Evolutionary conservation across 495 filamentous ascomycete genomes (phyloP).

Genomic region (Aspergillus affinis): DNA sequence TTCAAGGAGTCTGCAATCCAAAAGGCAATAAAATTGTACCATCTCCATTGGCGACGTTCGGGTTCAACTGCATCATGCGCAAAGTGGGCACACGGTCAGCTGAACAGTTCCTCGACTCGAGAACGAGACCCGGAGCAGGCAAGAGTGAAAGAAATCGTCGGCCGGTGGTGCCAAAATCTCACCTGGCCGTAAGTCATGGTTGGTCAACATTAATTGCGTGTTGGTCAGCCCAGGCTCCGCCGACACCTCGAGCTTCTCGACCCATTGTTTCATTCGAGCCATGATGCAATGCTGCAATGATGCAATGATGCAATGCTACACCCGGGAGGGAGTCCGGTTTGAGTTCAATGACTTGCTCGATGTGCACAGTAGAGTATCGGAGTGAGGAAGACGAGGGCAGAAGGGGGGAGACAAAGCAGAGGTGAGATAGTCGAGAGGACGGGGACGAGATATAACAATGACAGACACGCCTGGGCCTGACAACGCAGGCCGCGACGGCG

Average conservation of each 20-base stretch:
- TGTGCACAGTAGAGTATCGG: no score
- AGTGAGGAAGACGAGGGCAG: background rate
- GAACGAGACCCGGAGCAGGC: background rate
- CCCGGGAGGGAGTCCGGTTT: background rate
- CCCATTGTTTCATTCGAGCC: constrained; percentile 31
- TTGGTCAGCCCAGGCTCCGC: constrained; percentile 77
- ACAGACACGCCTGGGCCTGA: background rate
- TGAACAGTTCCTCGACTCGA: background rate
- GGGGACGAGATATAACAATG: background rate
- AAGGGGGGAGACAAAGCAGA: background rate
- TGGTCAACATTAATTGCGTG: constrained; percentile 86
- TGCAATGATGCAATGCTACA: background rate
- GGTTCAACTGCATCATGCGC: constrained; percentile 62
- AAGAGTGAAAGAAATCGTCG: constrained; percentile 6
- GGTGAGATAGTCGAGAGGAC: background rate
- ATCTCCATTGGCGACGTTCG: constrained; percentile 79
- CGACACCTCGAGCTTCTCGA: constrained; percentile 65
- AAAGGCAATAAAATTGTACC: constrained; percentile 87
- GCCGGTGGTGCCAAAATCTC: constrained; percentile 19
- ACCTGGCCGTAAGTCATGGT: constrained; percentile 85
- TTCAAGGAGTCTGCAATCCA: constrained; percentile 96
- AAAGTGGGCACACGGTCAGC: constrained; percentile 21
- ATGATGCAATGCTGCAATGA: constrained; percentile 18
- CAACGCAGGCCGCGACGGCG: background rate
- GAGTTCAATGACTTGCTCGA: no score